Evolutionary conservation across 2,329 filamentous ascomycete genomes (phyloP).

Genomic region (Cytospora piceicola): DNA sequence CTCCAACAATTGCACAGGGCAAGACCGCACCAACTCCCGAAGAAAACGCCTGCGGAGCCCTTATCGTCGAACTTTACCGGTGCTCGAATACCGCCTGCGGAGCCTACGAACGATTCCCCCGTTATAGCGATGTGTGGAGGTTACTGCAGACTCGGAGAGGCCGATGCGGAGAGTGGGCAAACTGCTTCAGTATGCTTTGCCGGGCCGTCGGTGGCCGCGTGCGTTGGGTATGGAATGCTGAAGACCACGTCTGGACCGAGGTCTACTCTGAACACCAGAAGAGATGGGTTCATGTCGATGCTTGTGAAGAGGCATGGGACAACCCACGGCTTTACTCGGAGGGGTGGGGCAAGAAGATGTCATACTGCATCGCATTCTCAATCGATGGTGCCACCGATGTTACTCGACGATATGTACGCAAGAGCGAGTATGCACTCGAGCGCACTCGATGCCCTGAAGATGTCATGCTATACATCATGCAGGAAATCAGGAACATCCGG

Average conservation of each 20-base stretch:
- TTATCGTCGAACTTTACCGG: conserved; percentile 85
- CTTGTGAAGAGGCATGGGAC: conserved; percentile 94
- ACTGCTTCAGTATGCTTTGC: conserved; percentile 98
- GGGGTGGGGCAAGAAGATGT: conserved; percentile 95
- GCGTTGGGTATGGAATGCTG: conserved; percentile 97
- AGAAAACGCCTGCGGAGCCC: conserved; percentile 84
- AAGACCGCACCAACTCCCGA: conserved; percentile 85
- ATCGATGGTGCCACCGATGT: conserved; percentile 78
- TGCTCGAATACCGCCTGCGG: conserved; percentile 79
- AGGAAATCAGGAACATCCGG: conserved; percentile 85
- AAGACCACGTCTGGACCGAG: conserved; percentile 98
- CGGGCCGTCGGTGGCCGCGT: conserved; percentile 88
- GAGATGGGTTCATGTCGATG: conserved; percentile 96
- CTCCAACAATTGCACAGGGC: conserved; percentile 80
- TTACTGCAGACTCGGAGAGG: conserved; percentile 84
- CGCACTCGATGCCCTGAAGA: conserved; percentile 84
- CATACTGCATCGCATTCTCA: conserved; percentile 95
- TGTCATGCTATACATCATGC: conserved; percentile 86
- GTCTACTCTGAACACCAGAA: conserved; percentile 93
- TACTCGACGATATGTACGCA: conserved; percentile 70
- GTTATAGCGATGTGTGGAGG: conserved; percentile 94
- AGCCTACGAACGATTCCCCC: conserved; percentile 84
- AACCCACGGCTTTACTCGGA: conserved; percentile 90
- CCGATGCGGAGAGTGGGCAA: conserved; percentile 93
- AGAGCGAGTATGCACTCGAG: conserved; percentile 71